These are phyloP conservation scores for Russula compacta DNA, from an alignment of 768 basidiomycete genomes.

Conservation along the genomic window DNA sequence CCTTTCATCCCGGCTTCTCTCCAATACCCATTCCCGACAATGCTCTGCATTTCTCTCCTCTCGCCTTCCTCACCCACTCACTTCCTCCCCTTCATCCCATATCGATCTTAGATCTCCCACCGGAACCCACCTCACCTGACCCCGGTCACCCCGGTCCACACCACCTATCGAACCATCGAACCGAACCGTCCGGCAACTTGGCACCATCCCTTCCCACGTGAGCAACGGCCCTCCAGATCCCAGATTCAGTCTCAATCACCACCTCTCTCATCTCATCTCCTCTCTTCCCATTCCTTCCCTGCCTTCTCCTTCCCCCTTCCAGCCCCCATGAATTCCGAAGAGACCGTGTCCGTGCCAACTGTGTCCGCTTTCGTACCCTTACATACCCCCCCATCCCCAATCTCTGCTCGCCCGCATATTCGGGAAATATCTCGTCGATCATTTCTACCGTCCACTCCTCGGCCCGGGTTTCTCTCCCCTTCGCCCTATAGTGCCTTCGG, in stretches of 20 bases:
- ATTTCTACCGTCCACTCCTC: not conserved
- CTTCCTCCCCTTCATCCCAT: not conserved
- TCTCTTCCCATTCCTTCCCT: not conserved
- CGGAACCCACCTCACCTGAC: not conserved
- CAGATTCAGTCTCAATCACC: conserved; percentile 7
- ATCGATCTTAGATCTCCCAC: not conserved
- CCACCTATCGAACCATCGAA: not conserved
- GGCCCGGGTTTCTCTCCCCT: not conserved
- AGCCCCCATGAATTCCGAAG: not conserved
- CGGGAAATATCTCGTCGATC: conserved; percentile 7
- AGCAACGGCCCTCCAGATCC: conserved; percentile 6
- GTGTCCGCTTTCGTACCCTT: not conserved
- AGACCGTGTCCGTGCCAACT: not conserved
- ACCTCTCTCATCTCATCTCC: not conserved
- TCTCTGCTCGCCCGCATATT: not conserved
- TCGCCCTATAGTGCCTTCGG: not conserved
- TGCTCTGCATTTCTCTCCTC: too few relatives aligned
- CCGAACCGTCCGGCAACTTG: not conserved
- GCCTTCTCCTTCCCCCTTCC: not conserved
- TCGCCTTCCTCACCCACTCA: not conserved
- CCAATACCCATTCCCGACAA: not conserved
- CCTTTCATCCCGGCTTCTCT: not conserved
- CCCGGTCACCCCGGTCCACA: not conserved
- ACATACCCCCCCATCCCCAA: not conserved
- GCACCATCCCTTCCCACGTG: not conserved